Evolutionary conservation across 805 yeast genomes (phyloP).

Genomic region (Pichia rugopelliculosa): DNA sequence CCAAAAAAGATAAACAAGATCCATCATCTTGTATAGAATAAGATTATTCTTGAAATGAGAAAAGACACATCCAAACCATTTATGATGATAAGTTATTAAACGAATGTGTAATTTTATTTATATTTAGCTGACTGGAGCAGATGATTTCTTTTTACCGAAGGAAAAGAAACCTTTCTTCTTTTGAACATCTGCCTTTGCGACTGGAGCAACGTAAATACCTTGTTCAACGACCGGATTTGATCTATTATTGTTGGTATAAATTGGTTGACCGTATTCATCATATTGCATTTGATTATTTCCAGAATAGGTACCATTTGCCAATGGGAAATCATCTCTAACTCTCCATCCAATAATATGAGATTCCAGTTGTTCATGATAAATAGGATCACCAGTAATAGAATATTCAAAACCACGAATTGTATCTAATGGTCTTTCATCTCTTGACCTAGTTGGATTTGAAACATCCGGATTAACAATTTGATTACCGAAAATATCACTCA

Average conservation of each 20-base stretch:
- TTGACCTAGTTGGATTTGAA: constrained; percentile 85
- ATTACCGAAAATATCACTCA: constrained; percentile 81
- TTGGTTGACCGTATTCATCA: constrained; percentile 33
- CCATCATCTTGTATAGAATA: not conserved
- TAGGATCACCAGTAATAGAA: constrained; percentile 82
- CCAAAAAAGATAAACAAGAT: not conserved
- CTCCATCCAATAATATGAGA: constrained; percentile 76
- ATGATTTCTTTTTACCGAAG: constrained; percentile 33
- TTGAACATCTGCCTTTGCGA: constrained; percentile 36
- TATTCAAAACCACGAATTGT: constrained; percentile 92
- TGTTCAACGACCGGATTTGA: constrained; percentile 17
- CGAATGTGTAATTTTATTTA: not conserved
- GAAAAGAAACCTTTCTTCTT: constrained; percentile 85
- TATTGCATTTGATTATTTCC: constrained; percentile 23
- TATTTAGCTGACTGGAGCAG: not conserved
- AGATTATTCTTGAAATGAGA: not conserved
- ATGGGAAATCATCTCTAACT: constrained; percentile 71
- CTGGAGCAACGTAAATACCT: constrained; percentile 43
- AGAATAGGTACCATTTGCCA: constrained; percentile 34
- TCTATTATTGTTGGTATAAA: constrained; percentile 23
- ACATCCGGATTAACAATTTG: constrained; percentile 73
- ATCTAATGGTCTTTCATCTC: constrained; percentile 96
- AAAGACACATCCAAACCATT: not conserved
- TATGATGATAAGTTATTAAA: not conserved
- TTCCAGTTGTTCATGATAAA: constrained; percentile 76